Evolutionary conservation across 257 asterid species (phyloP).

Genomic region (Gentiana macrophylla): DNA sequence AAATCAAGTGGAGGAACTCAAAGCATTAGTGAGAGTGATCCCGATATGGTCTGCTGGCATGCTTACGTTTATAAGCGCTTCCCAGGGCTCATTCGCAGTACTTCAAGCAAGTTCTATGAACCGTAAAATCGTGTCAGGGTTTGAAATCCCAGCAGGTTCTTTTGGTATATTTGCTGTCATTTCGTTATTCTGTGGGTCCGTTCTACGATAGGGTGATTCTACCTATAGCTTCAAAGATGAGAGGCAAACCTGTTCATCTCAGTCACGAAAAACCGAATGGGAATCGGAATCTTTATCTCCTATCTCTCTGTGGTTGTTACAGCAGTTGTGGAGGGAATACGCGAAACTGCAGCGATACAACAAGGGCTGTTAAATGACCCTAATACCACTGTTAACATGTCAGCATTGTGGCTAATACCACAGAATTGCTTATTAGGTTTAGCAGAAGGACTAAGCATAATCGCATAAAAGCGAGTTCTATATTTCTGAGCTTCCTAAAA

Average conservation of each 20-base stretch:
- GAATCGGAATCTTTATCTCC: slow-evolving; percentile 51
- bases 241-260: slow-evolving; percentile 24
- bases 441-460: slow-evolving; percentile 49
- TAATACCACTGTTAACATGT: slow-evolving; percentile 19
- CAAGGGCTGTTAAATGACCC: slow-evolving; percentile 15
- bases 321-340: slow-evolving; percentile 35
- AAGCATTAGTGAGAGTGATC: slow-evolving; percentile 40
- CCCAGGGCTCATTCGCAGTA: slow-evolving; percentile 50
- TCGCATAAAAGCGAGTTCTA: slow-evolving; percentile 64
- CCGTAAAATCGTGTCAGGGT: slow-evolving; percentile 30
- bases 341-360: slow-evolving; percentile 21
- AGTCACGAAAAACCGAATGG: slow-evolving; percentile 48
- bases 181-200: slow-evolving; percentile 43
- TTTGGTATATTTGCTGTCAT: slow-evolving; percentile 31
- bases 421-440: slow-evolving; percentile 48
- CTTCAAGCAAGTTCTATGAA: slow-evolving; percentile 69
- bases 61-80: slow-evolving; percentile 33
- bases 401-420: slow-evolving; percentile 73
- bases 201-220: slow-evolving; percentile 46
- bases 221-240: slow-evolving; percentile 46
- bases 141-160: slow-evolving; percentile 70
- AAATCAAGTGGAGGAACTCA: slow-evolving; percentile 71
- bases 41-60: slow-evolving; percentile 74
- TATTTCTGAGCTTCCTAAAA: slow-evolving; percentile 51
- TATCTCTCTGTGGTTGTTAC: slow-evolving; percentile 39